These are phyloP conservation scores for Fomitopsis serialis DNA, from an alignment of 768 basidiomycete genomes.

Conservation along the genomic window DNA sequence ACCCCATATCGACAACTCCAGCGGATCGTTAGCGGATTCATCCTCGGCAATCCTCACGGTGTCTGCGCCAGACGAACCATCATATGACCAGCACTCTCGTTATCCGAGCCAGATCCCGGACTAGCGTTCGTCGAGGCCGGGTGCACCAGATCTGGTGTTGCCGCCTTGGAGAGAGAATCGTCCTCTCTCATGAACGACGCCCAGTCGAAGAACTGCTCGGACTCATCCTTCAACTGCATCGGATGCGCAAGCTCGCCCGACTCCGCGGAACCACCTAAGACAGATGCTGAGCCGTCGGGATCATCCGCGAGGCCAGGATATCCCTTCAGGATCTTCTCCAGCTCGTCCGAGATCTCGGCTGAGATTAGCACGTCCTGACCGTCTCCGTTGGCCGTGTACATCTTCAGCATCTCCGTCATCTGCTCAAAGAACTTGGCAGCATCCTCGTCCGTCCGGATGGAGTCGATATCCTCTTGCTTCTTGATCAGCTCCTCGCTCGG, in stretches of 20 bases:
- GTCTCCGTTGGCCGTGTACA: conserved; percentile 31
- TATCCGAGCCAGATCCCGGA: conserved; percentile 68
- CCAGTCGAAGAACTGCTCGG: conserved; percentile 66
- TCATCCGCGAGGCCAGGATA: conserved; percentile 35
- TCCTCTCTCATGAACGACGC: conserved; percentile 54
- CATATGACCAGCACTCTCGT: conserved; percentile 41
- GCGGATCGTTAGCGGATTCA: conserved; percentile 42
- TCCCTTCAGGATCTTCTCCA: conserved; percentile 61
- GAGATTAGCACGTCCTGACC: conserved; percentile 33
- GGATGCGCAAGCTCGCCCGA: background rate
- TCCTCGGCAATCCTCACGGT: conserved; percentile 40
- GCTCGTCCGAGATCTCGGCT: conserved; percentile 51
- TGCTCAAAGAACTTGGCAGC: conserved; percentile 55
- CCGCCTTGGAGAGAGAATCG: conserved; percentile 54
- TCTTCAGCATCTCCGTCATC: conserved; percentile 59
- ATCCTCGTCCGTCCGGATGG: conserved; percentile 64
- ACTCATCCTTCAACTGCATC: conserved; percentile 39
- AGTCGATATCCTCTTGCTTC: conserved; percentile 33
- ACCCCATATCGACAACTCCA: conserved; percentile 56
- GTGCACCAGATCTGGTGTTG: conserved; percentile 67
- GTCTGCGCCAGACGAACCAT: conserved; percentile 35
- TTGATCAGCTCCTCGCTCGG: conserved; percentile 44
- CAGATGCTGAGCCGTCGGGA: conserved; percentile 22
- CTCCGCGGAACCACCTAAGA: background rate
- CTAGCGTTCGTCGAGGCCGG: conserved; percentile 74